These are phyloP conservation scores for Podaxis sp. DNA, from an alignment of 768 basidiomycete species.

Conservation along the genomic window DNA sequence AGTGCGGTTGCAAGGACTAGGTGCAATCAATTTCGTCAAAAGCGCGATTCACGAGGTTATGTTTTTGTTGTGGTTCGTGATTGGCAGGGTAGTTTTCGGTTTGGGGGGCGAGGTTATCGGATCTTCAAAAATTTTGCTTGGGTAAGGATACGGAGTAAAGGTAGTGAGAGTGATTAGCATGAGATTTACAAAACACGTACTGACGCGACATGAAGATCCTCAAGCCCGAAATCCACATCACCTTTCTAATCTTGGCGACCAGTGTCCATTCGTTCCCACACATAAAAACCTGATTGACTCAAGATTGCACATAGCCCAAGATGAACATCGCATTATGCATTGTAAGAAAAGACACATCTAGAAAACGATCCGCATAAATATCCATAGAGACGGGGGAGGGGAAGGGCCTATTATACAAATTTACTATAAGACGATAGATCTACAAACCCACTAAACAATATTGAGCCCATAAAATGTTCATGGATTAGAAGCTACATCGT, in stretches of 20 bases:
- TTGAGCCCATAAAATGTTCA: conserved; percentile 11
- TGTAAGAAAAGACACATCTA: not conserved
- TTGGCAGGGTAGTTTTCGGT: not conserved
- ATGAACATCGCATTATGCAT: not conserved
- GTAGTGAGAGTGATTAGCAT: not conserved
- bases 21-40: not conserved
- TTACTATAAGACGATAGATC: conserved; percentile 14
- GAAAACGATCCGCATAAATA: conserved; percentile 12
- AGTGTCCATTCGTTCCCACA: not conserved
- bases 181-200: not conserved
- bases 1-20: not conserved
- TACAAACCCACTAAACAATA: conserved; percentile 10
- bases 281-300: not conserved
- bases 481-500: conserved; percentile 11
- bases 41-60: not conserved
- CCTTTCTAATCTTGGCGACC: not conserved
- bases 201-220: conserved; percentile 2
- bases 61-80: not conserved
- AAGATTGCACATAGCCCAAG: not conserved
- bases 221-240: not conserved
- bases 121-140: not conserved
- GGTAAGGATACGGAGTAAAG: not conserved
- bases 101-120: not conserved
- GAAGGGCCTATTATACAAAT: conserved; percentile 14
- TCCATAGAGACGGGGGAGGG: conserved; percentile 10